phyloP scores from a whole-genome alignment of 2,329 filamentous ascomycete species.

The Aspergillus luchuensis region DNA sequence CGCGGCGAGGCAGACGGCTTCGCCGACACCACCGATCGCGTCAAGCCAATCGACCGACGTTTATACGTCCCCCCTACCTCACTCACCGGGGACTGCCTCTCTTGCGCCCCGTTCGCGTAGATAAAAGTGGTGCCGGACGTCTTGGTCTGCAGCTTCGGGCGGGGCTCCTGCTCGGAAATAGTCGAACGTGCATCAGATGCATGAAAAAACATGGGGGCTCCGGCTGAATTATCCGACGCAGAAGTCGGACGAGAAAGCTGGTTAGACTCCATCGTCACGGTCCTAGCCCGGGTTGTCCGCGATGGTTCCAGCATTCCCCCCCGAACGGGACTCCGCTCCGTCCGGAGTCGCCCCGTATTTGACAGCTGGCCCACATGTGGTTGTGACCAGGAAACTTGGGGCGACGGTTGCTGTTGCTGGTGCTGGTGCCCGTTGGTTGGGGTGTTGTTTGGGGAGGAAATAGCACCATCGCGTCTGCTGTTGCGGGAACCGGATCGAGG shows the following conservation, averaged over 20 bases:
- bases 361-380: constrained; percentile 28
- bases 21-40: constrained; percentile 25
- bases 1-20: constrained; percentile 34
- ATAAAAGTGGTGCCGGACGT: constrained; percentile 36
- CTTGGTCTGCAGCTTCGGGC: constrained; percentile 30
- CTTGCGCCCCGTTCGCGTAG: constrained; percentile 42
- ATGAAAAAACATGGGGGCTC: constrained; percentile 80
- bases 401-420: constrained; percentile 20
- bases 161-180: constrained; percentile 39
- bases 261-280: constrained; percentile 40
- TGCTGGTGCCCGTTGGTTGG: constrained; percentile 20
- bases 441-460: constrained; percentile 65
- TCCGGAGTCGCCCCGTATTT: constrained; percentile 27
- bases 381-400: constrained; percentile 33
- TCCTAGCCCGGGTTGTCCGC: constrained; percentile 40
- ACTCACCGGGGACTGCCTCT: constrained; percentile 24
- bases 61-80: constrained; percentile 15
- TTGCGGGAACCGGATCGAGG: constrained; percentile 75
- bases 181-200: constrained; percentile 71
- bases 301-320: constrained; percentile 32
- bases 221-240: constrained; percentile 37
- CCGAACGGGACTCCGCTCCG: constrained; percentile 40
- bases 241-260: constrained; percentile 36
- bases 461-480: constrained; percentile 68
- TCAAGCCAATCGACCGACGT: constrained; percentile 36